Evolutionary conservation across 176 grass and related monocot genomes (phyloP).

Genomic region (Triticum dicoccoides): DNA sequence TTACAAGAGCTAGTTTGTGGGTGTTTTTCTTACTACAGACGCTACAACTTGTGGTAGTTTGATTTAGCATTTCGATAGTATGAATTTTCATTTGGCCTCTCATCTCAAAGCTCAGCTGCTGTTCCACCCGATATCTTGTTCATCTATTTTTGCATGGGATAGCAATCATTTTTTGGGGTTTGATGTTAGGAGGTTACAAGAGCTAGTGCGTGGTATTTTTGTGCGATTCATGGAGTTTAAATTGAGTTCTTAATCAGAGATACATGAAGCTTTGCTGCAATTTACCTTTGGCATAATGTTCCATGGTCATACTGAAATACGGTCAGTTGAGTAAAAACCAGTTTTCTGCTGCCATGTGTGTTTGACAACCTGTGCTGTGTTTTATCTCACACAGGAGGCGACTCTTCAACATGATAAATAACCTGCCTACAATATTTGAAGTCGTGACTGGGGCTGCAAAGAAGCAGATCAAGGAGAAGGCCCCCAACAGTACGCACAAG

Average conservation of each 20-base stretch:
- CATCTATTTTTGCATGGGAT: background rate
- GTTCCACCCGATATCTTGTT: background rate
- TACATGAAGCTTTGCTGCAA: too few species aligned
- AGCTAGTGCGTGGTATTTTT: too few species aligned
- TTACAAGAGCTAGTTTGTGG: too few species aligned
- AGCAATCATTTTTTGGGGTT: background rate
- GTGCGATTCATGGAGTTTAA: too few species aligned
- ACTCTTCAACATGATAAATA: constrained; percentile 96
- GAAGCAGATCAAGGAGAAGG: constrained; percentile 90
- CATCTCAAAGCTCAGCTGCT: background rate
- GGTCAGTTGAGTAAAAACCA: background rate
- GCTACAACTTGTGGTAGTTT: background rate
- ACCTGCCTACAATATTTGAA: constrained; percentile 91
- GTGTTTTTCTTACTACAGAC: background rate
- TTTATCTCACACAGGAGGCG: constrained; percentile 49
- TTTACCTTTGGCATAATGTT: background rate
- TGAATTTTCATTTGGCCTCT: background rate
- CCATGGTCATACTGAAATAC: background rate
- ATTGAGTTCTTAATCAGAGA: too few species aligned
- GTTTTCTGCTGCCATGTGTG: background rate
- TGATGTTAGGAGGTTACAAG: too few species aligned
- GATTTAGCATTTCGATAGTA: background rate
- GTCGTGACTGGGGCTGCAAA: constrained; percentile 83
- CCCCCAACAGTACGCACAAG: constrained; percentile 67
- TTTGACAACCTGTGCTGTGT: background rate